A percentile compares a stretch with the other conserved stretches of the same genome.
These are phyloP conservation scores for Cutaneotrichosporon mucoides DNA, from an alignment of 1,284 basidiomycete species.

Conservation along the genomic window DNA sequence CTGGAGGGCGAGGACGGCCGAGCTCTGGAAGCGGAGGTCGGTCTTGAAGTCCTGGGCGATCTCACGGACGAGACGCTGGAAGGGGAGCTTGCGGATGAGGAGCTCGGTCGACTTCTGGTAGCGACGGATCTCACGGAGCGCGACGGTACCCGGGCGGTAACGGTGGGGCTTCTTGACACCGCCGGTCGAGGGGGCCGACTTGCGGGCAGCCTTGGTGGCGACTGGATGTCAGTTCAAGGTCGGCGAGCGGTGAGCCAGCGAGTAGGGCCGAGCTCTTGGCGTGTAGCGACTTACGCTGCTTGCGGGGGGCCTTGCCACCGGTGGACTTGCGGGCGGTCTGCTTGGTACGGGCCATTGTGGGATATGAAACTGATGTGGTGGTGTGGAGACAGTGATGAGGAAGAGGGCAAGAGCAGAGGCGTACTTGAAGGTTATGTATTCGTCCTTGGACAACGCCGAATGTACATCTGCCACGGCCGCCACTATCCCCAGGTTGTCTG, in stretches of 20 bases:
- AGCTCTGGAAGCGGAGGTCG: conserved; percentile 89
- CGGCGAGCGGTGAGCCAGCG: not conserved
- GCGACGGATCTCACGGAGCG: conserved; percentile 56
- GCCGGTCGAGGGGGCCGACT: conserved; percentile 53
- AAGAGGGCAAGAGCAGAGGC: not conserved
- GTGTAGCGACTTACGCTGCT: conserved; percentile 42
- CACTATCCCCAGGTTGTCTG: too few species aligned
- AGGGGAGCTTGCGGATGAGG: conserved; percentile 86
- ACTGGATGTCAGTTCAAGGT: conserved; percentile 18
- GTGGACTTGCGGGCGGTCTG: conserved; percentile 63
- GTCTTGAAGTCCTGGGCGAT: conserved; percentile 67
- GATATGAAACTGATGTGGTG: conserved; percentile 2
- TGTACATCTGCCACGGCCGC: too few species aligned
- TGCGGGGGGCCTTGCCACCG: conserved; percentile 55
- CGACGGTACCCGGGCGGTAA: conserved; percentile 58
- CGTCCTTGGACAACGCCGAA: too few species aligned
- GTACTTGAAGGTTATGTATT: too few species aligned
- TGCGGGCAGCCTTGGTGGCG: conserved; percentile 54
- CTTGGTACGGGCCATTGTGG: conserved; percentile 50
- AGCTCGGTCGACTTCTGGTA: conserved; percentile 76
- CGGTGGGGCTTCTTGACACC: conserved; percentile 62
- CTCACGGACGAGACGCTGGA: conserved; percentile 83
- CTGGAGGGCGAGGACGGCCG: conserved; percentile 83
- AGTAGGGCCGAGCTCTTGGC: too few species aligned
- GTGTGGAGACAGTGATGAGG: not conserved